phyloP scores from a whole-genome alignment of 148 eudicot species.

The Gaultheria prostrata region DNA sequence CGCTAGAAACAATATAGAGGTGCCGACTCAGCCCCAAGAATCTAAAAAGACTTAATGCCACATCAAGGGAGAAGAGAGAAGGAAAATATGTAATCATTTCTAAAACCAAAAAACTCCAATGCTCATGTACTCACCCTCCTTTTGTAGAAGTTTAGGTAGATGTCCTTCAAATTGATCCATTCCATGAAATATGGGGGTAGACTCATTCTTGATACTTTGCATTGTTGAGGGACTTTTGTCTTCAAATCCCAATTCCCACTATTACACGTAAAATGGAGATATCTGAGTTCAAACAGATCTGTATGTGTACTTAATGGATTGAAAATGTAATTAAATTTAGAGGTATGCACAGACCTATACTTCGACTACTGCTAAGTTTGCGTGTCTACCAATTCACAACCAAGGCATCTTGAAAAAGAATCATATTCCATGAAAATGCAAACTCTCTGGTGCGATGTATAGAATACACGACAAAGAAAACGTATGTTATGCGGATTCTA shows the following conservation, averaged over 20 bases:
- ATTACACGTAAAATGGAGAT: conserved; percentile 19
- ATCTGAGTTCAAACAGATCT: neutral
- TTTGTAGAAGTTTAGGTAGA: conserved; percentile 81
- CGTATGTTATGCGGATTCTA: neutral
- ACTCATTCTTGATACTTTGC: conserved; percentile 67
- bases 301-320: neutral
- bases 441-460: neutral
- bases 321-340: neutral
- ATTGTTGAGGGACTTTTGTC: conserved; percentile 93
- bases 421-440: neutral
- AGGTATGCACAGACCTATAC: neutral
- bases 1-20: neutral
- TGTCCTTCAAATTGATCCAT: conserved; percentile 94
- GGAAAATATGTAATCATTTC: neutral
- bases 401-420: neutral
- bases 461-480: neutral
- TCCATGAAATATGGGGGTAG: conserved; percentile 87
- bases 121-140: conserved; percentile 51
- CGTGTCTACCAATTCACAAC: neutral
- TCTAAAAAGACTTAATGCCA: neutral
- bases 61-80: conserved; percentile 2
- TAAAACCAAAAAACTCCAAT: neutral
- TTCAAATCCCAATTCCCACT: conserved; percentile 99
- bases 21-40: neutral
- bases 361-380: neutral